Conservation (phyloP, 345 rosid species). For the Populus ilicifolia region DNA sequence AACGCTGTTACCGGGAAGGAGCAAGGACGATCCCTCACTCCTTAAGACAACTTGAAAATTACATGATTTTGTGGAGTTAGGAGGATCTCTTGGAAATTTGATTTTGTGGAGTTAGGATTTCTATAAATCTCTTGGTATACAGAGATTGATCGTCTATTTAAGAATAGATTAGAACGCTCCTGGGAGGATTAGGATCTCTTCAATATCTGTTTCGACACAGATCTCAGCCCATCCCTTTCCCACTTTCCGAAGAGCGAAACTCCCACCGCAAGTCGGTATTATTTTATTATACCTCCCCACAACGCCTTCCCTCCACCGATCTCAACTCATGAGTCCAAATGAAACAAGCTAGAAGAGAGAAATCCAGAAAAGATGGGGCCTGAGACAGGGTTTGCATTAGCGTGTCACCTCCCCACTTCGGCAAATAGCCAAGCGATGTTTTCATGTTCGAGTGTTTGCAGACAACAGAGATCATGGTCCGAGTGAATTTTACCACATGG, state of each 20-base stretch:
- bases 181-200: neutral
- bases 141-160: too few species aligned
- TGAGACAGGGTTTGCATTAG: constrained; percentile 11
- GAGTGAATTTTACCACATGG: constrained; percentile 40
- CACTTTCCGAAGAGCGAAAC: constrained; percentile 4
- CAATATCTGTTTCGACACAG: neutral
- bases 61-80: too few species aligned
- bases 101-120: too few species aligned
- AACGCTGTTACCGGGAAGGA: too few species aligned
- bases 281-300: neutral
- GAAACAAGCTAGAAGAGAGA: neutral
- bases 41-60: too few species aligned
- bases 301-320: neutral
- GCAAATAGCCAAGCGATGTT: constrained; percentile 24
- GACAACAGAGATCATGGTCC: constrained; percentile 15
- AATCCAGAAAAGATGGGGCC: constrained; percentile 33
- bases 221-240: neutral
- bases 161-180: too few species aligned
- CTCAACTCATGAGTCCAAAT: neutral
- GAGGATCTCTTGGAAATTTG: too few species aligned
- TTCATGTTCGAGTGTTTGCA: constrained; percentile 16
- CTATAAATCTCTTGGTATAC: too few species aligned
- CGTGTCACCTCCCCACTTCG: constrained; percentile 27
- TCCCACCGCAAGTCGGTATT: neutral
- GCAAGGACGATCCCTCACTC: too few species aligned